These are phyloP conservation scores for Penicillium sp. DNA, from an alignment of 2,329 filamentous ascomycete species.

Conservation along the genomic window DNA sequence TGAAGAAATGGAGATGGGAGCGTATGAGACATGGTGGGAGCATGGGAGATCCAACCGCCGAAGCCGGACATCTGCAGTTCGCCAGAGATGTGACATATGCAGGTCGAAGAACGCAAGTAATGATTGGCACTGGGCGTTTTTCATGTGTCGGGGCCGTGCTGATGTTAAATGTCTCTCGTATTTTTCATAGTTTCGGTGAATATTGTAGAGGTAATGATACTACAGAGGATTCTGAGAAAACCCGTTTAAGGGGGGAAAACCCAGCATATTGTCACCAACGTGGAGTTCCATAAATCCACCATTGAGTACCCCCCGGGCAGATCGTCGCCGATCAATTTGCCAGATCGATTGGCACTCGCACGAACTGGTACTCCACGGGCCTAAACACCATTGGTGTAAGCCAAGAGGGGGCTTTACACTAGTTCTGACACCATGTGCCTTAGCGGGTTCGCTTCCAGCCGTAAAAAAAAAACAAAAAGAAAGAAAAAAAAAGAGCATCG, in stretches of 20 bases:
- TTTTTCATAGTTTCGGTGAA: no score
- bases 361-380: slow-evolving; percentile 20
- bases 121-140: slow-evolving; percentile 7
- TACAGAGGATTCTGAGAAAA: not conserved
- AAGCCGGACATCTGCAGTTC: not conserved
- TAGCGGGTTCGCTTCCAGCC: slow-evolving; percentile 13
- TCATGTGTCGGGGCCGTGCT: slow-evolving; percentile 5
- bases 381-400: slow-evolving; percentile 16
- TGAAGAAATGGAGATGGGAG: not conserved
- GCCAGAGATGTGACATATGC: slow-evolving; percentile 12
- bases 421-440: slow-evolving; percentile 17
- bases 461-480: not conserved
- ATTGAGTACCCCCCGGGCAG: slow-evolving; percentile 29
- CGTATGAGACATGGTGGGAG: no score
- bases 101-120: slow-evolving; percentile 2
- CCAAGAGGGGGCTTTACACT: slow-evolving; percentile 15
- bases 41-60: not conserved
- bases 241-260: not conserved
- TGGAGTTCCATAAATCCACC: slow-evolving; percentile 17
- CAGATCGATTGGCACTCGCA: slow-evolving; percentile 24
- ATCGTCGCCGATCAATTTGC: slow-evolving; percentile 22
- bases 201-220: not conserved
- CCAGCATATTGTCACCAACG: not conserved
- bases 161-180: not conserved
- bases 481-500: not conserved